Evolutionary conservation across 352 stramenopile species (phyloP), one percentile per base, ranked within the genome.

Genomic region (Globisporangium rhizosaccharum): DNA sequence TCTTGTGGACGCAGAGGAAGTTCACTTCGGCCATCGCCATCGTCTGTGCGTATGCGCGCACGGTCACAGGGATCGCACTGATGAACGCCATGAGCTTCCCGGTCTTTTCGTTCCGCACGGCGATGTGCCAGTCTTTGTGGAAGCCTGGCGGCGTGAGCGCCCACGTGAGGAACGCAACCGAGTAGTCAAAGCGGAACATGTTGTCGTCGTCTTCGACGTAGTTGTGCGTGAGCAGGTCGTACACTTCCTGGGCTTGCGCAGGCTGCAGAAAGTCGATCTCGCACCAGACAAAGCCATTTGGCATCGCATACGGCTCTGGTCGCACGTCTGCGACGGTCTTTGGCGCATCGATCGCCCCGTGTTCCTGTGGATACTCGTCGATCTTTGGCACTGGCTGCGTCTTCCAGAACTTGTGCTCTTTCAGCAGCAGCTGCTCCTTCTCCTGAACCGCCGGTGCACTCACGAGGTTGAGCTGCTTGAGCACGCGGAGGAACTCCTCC

Each of bases 1-100:
- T 98, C 79, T 99, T 99, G 84, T 99, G 96, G 11, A 99, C 96
- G 71, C 97, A 99, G 11, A 99, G 77, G 71, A 99, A 99, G 74
- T 99, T 99, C 60, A 99, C 98, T 72, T 99, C 96, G 2, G 96
- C 95, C 72, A 92, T 85, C 1, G 51, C 18, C 57, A 90, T 61
- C 20, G 57, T 62, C 18, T 83, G 45, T 1, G 67, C 58, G 67
- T 92, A 84, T 26, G 92, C 88, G 30, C 72, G 66, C 4, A 91
- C 72, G 44, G 70, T 86, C 57, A 88, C 94, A 1, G 97, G 97
- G 56, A 99, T 93, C 11, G 82, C 97, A 17, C 85, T 97, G 72
- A 99, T 99, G 62, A 99, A 98, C 7, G 91, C 97, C 61, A 99
- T 90, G 36, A 99, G 87, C 68, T 98, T 97, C 54, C 86, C 76